Conservation (phyloP, 495 filamentous ascomycete genomes). For the Ascodesmis nigricans region DNA sequence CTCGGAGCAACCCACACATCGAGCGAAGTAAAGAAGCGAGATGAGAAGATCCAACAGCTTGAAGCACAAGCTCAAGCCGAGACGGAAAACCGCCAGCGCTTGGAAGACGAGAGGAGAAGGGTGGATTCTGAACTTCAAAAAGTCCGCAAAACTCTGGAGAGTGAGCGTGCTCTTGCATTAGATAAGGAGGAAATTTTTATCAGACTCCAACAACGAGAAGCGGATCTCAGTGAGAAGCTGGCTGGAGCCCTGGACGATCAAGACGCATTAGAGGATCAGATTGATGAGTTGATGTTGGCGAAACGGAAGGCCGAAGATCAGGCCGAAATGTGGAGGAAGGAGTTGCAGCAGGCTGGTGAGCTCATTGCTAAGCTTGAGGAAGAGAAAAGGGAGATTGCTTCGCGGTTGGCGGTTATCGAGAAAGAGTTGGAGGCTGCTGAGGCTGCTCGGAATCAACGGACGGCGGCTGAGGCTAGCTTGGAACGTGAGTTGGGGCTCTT, state of each 20-base stretch:
- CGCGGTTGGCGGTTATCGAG: constrained; percentile 45
- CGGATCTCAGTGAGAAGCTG: constrained; percentile 76
- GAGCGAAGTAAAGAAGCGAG: constrained; percentile 75
- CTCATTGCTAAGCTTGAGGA: constrained; percentile 66
- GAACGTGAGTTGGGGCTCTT: constrained; percentile 74
- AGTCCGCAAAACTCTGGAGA: constrained; percentile 81
- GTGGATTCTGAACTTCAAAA: constrained; percentile 68
- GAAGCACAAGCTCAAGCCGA: constrained; percentile 66
- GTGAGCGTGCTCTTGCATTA: constrained; percentile 76
- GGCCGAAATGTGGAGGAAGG: constrained; percentile 49
- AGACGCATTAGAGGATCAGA: constrained; percentile 75
- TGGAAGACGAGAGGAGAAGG: constrained; percentile 83
- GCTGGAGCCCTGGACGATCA: constrained; percentile 87
- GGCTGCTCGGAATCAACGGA: constrained; percentile 41
- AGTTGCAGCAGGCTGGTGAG: constrained; percentile 76
- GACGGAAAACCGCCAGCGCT: constrained; percentile 44
- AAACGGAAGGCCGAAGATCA: constrained; percentile 80
- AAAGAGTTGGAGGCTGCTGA: constrained; percentile 43
- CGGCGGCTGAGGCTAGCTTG: constrained; percentile 47
- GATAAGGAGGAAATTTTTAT: constrained; percentile 99
- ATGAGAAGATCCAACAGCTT: constrained; percentile 75
- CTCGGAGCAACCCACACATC: constrained; percentile 66
- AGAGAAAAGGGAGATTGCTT: constrained; percentile 54
- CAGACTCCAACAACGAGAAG: constrained; percentile 68
- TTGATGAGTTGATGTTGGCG: constrained; percentile 70